A percentile compares a stretch with the other conserved stretches of the same genome.
Conservation (phyloP, 2,329 filamentous ascomycete genomes). For the Ophiostoma angusticollis region DNA sequence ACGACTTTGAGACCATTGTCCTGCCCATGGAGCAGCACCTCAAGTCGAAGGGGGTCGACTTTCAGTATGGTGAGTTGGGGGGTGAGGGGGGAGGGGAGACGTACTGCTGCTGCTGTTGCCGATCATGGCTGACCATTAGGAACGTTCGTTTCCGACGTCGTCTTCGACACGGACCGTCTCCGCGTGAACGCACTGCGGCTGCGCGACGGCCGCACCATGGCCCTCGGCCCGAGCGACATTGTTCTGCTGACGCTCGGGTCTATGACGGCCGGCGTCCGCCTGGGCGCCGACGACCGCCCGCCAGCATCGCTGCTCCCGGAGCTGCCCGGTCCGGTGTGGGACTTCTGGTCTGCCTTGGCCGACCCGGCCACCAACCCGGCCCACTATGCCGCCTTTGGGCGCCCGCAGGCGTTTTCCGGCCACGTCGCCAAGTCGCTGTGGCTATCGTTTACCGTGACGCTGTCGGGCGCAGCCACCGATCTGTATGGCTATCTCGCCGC, state of each 20-base stretch:
- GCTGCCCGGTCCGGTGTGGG: constrained; percentile 23
- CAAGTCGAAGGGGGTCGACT: constrained; percentile 17
- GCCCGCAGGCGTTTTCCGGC: constrained; percentile 26
- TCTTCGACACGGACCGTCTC: constrained; percentile 2
- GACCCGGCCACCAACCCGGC: constrained; percentile 13
- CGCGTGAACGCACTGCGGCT: background rate
- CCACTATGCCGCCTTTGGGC: constrained; percentile 22
- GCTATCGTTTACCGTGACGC: constrained; percentile 26
- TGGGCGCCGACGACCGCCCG: constrained; percentile 19
- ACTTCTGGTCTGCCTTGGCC: constrained; percentile 23
- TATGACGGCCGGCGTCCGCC: constrained; percentile 20
- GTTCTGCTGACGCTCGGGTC: constrained; percentile 25
- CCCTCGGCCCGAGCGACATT: constrained; percentile 19
- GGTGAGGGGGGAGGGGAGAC: no score
- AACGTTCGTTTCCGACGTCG: constrained; percentile 6
- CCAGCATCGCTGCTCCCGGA: constrained; percentile 16
- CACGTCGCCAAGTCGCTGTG: constrained; percentile 22
- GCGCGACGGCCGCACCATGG: background rate
- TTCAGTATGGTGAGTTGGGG: constrained; percentile 17
- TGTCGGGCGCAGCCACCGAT: constrained; percentile 15
- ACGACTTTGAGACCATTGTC: constrained; percentile 21
- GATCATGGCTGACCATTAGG: no score
- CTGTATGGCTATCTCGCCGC: constrained; percentile 19
- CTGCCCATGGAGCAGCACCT: constrained; percentile 18
- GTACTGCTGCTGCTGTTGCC: no score